These are phyloP conservation scores for Pythium coloratum DNA, from an alignment of 352 stramenopile genomes.

Conservation along the genomic window DNA sequence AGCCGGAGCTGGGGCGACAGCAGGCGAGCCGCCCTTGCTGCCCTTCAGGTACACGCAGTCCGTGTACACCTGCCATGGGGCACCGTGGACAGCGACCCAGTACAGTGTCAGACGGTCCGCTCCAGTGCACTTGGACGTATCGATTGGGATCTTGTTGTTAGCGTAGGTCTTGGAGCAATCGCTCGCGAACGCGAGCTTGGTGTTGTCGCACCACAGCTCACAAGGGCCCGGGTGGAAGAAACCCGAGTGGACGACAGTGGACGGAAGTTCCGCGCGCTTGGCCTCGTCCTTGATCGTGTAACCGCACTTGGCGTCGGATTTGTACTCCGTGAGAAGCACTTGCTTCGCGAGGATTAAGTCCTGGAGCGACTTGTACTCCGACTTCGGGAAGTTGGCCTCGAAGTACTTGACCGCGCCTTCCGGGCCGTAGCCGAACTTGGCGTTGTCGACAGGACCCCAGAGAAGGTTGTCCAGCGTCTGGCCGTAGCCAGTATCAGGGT, in stretches of 20 bases:
- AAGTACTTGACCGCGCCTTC: slow-evolving; percentile 40
- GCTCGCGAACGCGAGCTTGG: slow-evolving; percentile 44
- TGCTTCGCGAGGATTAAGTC: slow-evolving; percentile 53
- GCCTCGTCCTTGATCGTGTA: slow-evolving; percentile 39
- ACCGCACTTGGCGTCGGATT: slow-evolving; percentile 39
- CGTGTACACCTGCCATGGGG: slow-evolving; percentile 63
- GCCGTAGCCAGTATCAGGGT: slow-evolving; percentile 48
- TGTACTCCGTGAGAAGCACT: slow-evolving; percentile 36
- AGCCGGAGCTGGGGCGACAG: not conserved
- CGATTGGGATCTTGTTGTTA: slow-evolving; percentile 37
- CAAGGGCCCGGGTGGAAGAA: slow-evolving; percentile 63
- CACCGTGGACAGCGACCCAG: slow-evolving; percentile 56
- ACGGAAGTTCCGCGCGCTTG: slow-evolving; percentile 38
- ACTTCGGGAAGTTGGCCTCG: slow-evolving; percentile 35
- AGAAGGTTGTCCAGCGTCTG: slow-evolving; percentile 43
- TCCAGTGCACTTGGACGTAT: slow-evolving; percentile 40
- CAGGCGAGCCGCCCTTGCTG: slow-evolving; percentile 20
- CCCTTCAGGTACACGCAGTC: slow-evolving; percentile 55
- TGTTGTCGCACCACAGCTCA: slow-evolving; percentile 61
- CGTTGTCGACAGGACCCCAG: slow-evolving; percentile 37
- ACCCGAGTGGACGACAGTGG: slow-evolving; percentile 44
- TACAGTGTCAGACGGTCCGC: slow-evolving; percentile 54
- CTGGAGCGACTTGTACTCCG: slow-evolving; percentile 37
- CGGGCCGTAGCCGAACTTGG: slow-evolving; percentile 44
- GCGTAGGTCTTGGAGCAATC: slow-evolving; percentile 51